Evolutionary conservation across 179 eudicot genomes (phyloP), one percentile per base, ranked within the genome.

Genomic region (Dionaea muscipula): DNA sequence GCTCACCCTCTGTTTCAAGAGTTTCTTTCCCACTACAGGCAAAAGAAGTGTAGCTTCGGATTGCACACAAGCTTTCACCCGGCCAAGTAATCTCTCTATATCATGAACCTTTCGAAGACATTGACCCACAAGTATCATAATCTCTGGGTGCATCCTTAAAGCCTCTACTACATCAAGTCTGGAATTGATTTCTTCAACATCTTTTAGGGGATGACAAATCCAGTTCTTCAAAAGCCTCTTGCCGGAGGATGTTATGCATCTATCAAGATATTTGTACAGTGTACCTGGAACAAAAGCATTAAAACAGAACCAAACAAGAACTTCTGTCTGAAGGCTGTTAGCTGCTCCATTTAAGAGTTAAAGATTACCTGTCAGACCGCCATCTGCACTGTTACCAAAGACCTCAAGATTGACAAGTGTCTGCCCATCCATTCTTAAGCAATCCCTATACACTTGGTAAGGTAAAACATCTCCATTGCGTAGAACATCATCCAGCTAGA

Each of bases 341-440:
- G 20, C 26, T 43, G 26, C 7, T 20, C 38, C 38, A 26, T n/a
- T 27, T 11, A 21, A 15, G 19, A 24, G 12, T 38, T 38, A 17
- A n/a, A 19, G 40, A 55, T 64, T 60, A 77, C 99, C 96, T 74
- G 83, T 73, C 35, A 77, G 49, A 64, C 95, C 83, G 72, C 96
- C 95, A 79, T 93, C 90, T 49, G 70, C 90, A 62, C 63, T 88
- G 57, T 93, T 93, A 56, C 72, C 68, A 51, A 88, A 93, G 47
- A 93, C 78, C 72, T 93, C 99, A 45, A 93, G 91, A 73, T 93
- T 93, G 39, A 76, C 63, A 38, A 93, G 74, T 26, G 99, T 88
- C 75, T 93, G 99, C 59, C 96, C 99, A 54, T 88, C 99, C 86
- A 93, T 82, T 78, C 95, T 82, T 55, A 93, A 95, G 76, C 83